Evolutionary conservation across 768 basidiomycete genomes (phyloP).

Genomic region (Mycena filopes): DNA sequence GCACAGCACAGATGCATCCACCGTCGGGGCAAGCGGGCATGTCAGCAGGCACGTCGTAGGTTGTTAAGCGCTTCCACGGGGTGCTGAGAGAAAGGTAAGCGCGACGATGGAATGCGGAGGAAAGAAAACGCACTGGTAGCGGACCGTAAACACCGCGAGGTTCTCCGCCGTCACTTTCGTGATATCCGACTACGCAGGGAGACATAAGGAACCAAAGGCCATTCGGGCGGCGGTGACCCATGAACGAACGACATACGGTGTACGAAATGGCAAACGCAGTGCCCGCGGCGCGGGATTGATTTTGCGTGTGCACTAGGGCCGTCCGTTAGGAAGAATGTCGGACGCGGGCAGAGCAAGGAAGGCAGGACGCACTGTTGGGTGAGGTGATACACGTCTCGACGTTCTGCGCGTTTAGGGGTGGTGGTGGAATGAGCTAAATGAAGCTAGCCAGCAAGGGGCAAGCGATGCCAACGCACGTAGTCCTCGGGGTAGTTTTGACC

Average conservation of each 20-base stretch:
- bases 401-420: slow-evolving; percentile 40
- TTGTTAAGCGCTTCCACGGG: slow-evolving; percentile 61
- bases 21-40: slow-evolving; percentile 61
- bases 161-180: slow-evolving; percentile 57
- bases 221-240: neutral
- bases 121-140: slow-evolving; percentile 51
- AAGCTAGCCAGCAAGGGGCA: neutral
- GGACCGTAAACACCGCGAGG: slow-evolving; percentile 63
- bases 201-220: neutral
- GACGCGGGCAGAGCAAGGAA: neutral
- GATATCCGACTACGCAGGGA: slow-evolving; percentile 54
- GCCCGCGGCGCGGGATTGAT: slow-evolving; percentile 61
- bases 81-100: slow-evolving; percentile 46
- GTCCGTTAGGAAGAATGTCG: too few relatives aligned
- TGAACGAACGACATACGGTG: slow-evolving; percentile 41
- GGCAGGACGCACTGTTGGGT: slow-evolving; percentile 56
- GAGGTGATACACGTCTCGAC: slow-evolving; percentile 54
- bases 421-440: slow-evolving; percentile 2
- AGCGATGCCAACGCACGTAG: slow-evolving; percentile 47
- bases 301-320: slow-evolving; percentile 61
- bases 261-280: slow-evolving; percentile 69
- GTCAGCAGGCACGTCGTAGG: slow-evolving; percentile 58
- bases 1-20: slow-evolving; percentile 64
- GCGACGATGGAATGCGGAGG: neutral
- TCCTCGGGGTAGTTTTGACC: slow-evolving; percentile 55